A percentile compares a stretch with the other conserved stretches of the same genome.
Evolutionary conservation across 2,329 filamentous ascomycete species (phyloP).

Genomic region (Metarhizium sp.): DNA sequence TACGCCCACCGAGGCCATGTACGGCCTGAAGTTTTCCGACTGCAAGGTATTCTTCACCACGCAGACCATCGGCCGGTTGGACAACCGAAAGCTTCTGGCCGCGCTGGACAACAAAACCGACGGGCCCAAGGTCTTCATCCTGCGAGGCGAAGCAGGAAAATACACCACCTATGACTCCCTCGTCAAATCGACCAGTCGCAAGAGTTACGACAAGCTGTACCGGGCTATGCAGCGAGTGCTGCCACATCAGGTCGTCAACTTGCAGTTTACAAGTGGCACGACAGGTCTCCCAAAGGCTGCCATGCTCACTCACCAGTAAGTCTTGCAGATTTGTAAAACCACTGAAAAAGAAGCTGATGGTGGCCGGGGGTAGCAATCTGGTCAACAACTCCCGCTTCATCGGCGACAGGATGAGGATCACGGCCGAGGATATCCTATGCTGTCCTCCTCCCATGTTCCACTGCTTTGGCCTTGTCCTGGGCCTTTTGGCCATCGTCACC

Average conservation of each 20-base stretch:
- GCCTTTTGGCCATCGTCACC: conserved; percentile 61
- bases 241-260: conserved; percentile 60
- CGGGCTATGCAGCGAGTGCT: conserved; percentile 45
- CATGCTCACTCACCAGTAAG: conserved; percentile 62
- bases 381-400: conserved; percentile 62
- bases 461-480: conserved; percentile 74
- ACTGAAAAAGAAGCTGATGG: conserved; percentile 1
- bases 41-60: conserved; percentile 69
- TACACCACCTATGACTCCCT: conserved; percentile 54
- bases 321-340: neutral
- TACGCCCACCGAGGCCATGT: conserved; percentile 61
- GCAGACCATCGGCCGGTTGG: conserved; percentile 54
- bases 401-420: conserved; percentile 65
- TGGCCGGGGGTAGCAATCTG: conserved; percentile 33
- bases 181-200: conserved; percentile 38
- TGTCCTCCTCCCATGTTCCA: conserved; percentile 81
- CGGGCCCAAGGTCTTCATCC: conserved; percentile 46
- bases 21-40: conserved; percentile 61
- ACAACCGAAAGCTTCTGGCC: conserved; percentile 50
- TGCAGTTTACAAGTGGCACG: conserved; percentile 69
- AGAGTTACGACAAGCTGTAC: conserved; percentile 41
- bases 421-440: conserved; percentile 58
- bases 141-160: conserved; percentile 42
- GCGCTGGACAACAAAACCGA: conserved; percentile 38
- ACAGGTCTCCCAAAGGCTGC: conserved; percentile 65